These are phyloP conservation scores for Naegleria lovaniensis DNA, from an alignment of 208 protist species.

Conservation along the genomic window DNA sequence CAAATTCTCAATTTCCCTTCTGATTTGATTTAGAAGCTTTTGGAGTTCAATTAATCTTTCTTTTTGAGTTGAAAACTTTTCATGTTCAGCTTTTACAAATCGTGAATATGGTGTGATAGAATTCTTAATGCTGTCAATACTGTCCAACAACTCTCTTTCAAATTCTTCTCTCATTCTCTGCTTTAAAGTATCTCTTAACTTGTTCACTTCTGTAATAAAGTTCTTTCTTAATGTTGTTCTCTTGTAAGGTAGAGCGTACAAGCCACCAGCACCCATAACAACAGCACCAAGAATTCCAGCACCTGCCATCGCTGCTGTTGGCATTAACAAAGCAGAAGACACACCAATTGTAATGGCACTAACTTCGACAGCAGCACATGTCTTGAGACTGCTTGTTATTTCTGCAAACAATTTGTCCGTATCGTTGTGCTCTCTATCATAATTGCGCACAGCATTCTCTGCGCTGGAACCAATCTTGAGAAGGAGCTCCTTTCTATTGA, in stretches of 20 bases:
- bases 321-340: neutral
- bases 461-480: neutral
- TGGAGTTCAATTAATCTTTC: neutral
- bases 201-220: neutral
- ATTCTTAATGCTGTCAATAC: neutral
- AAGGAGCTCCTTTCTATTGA: conserved; percentile 23
- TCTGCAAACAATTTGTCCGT: neutral
- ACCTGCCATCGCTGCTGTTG: neutral
- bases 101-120: conserved; percentile 4
- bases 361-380: neutral
- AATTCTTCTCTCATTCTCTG: neutral
- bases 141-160: neutral
- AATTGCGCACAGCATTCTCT: neutral
- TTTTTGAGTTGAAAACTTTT: neutral
- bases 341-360: neutral
- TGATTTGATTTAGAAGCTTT: neutral
- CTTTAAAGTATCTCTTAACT: neutral
- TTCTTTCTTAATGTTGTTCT: neutral
- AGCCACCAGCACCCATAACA: neutral
- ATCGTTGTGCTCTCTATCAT: neutral
- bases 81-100: conserved; percentile 1
- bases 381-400: neutral
- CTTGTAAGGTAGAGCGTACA: neutral
- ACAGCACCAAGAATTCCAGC: neutral
- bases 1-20: neutral